Evolutionary conservation across 2,329 filamentous ascomycete species (phyloP).

Genomic region (Gyromitra esculenta): DNA sequence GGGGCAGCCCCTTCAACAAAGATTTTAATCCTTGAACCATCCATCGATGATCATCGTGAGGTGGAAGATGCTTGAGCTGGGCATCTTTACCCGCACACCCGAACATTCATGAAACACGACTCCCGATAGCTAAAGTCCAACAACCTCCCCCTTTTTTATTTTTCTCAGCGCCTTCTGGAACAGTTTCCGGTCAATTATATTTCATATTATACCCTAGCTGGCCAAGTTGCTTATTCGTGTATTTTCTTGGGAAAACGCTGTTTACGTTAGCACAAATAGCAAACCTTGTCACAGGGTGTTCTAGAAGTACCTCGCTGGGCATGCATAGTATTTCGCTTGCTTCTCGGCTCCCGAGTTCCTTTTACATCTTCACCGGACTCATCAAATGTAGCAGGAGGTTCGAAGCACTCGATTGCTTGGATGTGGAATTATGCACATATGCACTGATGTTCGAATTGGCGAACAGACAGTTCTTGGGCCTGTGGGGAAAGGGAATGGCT

Average conservation of each 20-base stretch:
- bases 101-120: slow-evolving; percentile 46
- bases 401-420: neutral
- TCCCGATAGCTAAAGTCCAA: slow-evolving; percentile 33
- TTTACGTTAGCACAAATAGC: slow-evolving; percentile 12
- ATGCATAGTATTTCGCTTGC: slow-evolving; percentile 20
- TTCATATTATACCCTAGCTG: neutral
- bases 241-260: slow-evolving; percentile 9
- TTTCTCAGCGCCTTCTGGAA: slow-evolving; percentile 35
- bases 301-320: slow-evolving; percentile 18
- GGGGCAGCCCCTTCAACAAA: slow-evolving; percentile 34
- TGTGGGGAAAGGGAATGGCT: slow-evolving; percentile 23
- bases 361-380: slow-evolving; percentile 15
- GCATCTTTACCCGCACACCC: slow-evolving; percentile 46
- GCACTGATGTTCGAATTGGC: slow-evolving; percentile 9
- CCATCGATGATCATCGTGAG: slow-evolving; percentile 48
- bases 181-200: slow-evolving; percentile 22
- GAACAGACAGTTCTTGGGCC: slow-evolving; percentile 20
- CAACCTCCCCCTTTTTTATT: slow-evolving; percentile 30
- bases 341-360: slow-evolving; percentile 27
- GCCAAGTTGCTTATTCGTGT: neutral
- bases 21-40: slow-evolving; percentile 33
- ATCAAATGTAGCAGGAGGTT: slow-evolving; percentile 13
- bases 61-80: slow-evolving; percentile 32
- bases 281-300: slow-evolving; percentile 19
- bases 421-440: slow-evolving; percentile 24